Conservation (phyloP, 805 yeast genomes). For the Candida taoyuanica region DNA sequence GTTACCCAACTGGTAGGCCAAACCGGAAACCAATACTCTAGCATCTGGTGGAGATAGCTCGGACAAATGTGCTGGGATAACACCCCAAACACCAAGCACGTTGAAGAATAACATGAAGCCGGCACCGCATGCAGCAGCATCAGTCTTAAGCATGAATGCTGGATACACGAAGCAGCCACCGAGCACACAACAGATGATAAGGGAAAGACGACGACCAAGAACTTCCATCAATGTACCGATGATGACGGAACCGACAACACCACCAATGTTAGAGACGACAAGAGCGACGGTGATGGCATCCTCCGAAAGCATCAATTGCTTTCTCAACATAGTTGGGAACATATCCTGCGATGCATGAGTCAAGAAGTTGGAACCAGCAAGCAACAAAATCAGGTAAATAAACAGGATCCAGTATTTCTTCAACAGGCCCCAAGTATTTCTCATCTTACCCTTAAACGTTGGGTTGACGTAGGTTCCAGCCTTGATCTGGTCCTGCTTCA, state of each 20-base stretch:
- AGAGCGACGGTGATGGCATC: slow-evolving; percentile 55
- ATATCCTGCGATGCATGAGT: slow-evolving; percentile 76
- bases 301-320: slow-evolving; percentile 44
- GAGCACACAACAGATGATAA: slow-evolving; percentile 45
- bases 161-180: slow-evolving; percentile 66
- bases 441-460: slow-evolving; percentile 21
- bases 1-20: slow-evolving; percentile 69
- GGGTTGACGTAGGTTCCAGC: slow-evolving; percentile 28
- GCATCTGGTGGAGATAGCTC: slow-evolving; percentile 66
- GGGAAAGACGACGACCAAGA: slow-evolving; percentile 58
- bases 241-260: slow-evolving; percentile 56
- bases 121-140: slow-evolving; percentile 45
- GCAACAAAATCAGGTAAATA: slow-evolving; percentile 51
- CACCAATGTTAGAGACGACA: slow-evolving; percentile 63
- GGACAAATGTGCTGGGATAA: slow-evolving; percentile 58
- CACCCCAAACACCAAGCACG: slow-evolving; percentile 74
- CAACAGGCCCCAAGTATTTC: slow-evolving; percentile 32
- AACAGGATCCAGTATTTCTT: slow-evolving; percentile 58
- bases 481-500: slow-evolving; percentile 25
- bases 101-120: slow-evolving; percentile 63
- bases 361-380: slow-evolving; percentile 68
- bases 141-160: slow-evolving; percentile 39
- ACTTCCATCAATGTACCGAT: slow-evolving; percentile 53
- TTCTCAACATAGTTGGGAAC: slow-evolving; percentile 57
- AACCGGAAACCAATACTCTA: slow-evolving; percentile 57